Evolutionary conservation across 257 asterid species (phyloP), one percentile per base, ranked within the genome.

Genomic region (Linderniella brevidens): DNA sequence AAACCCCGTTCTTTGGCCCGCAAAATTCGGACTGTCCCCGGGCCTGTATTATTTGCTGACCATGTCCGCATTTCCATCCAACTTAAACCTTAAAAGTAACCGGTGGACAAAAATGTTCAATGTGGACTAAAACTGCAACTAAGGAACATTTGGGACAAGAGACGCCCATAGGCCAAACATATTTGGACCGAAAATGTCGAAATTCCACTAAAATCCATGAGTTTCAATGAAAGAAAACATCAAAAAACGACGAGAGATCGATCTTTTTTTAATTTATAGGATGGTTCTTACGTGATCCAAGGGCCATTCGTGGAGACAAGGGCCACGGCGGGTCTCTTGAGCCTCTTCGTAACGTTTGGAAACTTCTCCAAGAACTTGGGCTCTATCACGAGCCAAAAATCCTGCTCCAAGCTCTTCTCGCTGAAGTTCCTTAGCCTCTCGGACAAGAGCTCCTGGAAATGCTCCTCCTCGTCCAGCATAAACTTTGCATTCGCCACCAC

Each of bases 381-480:
- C 53, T 88, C 98, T 48, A 85, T 71, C 42, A 78, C 93, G 58
- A 88, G 98, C 98, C 98, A 88, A 67, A 88, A 88, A 68, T 88
- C 96, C 57, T 71, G 92, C 62, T 80, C 93, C 46, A 47, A 66
- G 43, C 56, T 65, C 25, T 90, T 68, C 69, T 88, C 98, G 14
- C 39, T 79, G 25, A 29, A 88, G 19, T 60, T 54, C 7, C 94
- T 68, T 16, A 71, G 87, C 39, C 98, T 76, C 67, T 88, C 98
- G 12, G 17, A 49, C 76, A 88, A 52, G 25, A 59, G 82, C 68
- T 88, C 98, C 68, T 84, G 58, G 76, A 88, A 88, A 62, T 88
- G 98, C 82, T 88, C 98, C 72, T 88, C 98, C 53, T 88, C 98
- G 35, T 88, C 98, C 80, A 88, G 53, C 98, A 88, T 88, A 65